Base-by-base conservation (phyloP, 306 rosid genomes). In the Alnus glutinosa region DNA sequence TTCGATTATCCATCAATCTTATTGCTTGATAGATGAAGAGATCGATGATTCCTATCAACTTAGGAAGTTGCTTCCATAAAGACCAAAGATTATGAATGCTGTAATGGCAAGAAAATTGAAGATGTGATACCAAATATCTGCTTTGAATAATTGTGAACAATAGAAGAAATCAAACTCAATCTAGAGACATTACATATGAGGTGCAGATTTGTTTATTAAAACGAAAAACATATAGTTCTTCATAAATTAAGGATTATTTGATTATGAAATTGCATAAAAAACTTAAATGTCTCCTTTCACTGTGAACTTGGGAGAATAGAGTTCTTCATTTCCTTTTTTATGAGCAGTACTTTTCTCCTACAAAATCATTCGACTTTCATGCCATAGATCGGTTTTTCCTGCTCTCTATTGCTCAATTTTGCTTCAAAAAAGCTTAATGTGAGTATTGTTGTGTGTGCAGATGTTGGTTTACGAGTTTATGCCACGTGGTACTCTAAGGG, bases 101-200 rank as follows among this genome's bases (percentile, higher is more conserved):
- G 57, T 11, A 32, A 18, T n/a, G 34, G 47, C 4, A 48, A 36
- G 55, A 46, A 74, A 70, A 19, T 39, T 28, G 46, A 58, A 66
- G 74, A 69, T 50, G 72, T 70, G 9, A 67, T 59, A 32, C 59
- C 28, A 66, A 67, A 32, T n/a, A 50, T 28, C 36, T 57, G 46
- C 59, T 59, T 50, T 49, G 59, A 47, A 62, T 55, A 13, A 55
- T 28, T 52, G 68, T 37, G 55, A 47, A 28, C 16, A 47, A 34
- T 63, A 63, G 44, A 83, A 4, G 78, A 64, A 70, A 70, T 70
- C 71, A 61, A 30, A 51, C 51, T 63, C 18, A 48, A 23, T 76
- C 18, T 4, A 18, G 54, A 79, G 28, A 34, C 64, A 34, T 71
- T n/a, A 13, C 9, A 67, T 64, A 34, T 28, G 74, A 75, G 34